Percentiles rank a stretch among this genome's conserved stretches.
phyloP scores from a whole-genome alignment of 2,329 filamentous ascomycete species.

The Aspergillus thermomutatus region DNA sequence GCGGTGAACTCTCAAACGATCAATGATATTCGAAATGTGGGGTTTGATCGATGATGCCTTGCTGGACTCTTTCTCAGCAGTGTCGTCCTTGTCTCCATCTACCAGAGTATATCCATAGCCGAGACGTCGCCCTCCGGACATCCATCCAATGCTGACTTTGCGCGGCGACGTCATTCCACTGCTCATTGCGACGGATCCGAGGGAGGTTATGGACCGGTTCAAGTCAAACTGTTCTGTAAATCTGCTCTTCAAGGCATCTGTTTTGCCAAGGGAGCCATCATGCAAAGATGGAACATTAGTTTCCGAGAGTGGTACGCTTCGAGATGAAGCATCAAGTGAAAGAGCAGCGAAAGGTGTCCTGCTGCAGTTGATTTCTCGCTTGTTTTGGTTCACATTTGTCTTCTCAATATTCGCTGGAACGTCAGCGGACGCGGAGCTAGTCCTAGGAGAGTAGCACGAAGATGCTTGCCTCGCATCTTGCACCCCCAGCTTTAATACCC shows the following conservation, averaged over 20 bases:
- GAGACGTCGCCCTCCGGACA: constrained; percentile 38
- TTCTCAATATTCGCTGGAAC: constrained; percentile 1
- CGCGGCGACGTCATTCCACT: constrained; percentile 18
- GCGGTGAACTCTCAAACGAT: constrained; percentile 11
- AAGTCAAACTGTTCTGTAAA: constrained; percentile 33
- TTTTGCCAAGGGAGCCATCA: background rate
- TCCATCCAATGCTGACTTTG: constrained; percentile 41
- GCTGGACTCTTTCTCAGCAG: background rate
- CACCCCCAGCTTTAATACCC: background rate
- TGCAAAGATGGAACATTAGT: background rate
- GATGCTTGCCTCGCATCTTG: constrained; percentile 14
- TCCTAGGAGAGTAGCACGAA: constrained; percentile 27
- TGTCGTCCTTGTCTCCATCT: constrained; percentile 13
- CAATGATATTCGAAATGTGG: constrained; percentile 11
- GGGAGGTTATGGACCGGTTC: constrained; percentile 7
- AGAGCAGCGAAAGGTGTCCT: background rate
- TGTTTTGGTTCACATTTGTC: background rate
- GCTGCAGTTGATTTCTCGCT: background rate
- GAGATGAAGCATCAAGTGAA: background rate
- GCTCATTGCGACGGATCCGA: background rate
- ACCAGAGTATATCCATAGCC: constrained; percentile 41
- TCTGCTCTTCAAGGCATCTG: constrained; percentile 23
- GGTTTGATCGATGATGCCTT: background rate
- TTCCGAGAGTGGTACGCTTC: background rate
- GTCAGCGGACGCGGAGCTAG: constrained; percentile 11